These are phyloP conservation scores for Aquilaria malaccensis DNA, from an alignment of 345 rosid genomes.

Conservation along the genomic window DNA sequence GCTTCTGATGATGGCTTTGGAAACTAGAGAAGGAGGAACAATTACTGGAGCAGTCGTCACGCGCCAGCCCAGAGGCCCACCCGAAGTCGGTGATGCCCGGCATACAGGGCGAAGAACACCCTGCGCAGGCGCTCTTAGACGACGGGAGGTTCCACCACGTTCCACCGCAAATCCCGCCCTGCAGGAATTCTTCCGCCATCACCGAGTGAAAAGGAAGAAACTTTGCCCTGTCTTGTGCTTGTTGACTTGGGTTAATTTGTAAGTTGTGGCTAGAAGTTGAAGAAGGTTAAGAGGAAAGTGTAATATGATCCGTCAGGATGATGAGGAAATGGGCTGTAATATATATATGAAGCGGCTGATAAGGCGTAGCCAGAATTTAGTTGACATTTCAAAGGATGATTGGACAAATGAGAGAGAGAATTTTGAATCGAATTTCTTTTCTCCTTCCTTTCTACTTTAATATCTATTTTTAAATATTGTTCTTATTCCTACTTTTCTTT, in stretches of 20 bases:
- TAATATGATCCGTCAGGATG: too few relatives aligned
- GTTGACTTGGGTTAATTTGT: not conserved
- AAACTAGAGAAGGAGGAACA: slow-evolving; percentile 15
- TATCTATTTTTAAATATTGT: not conserved
- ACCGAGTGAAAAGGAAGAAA: not conserved
- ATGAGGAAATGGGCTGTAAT: too few relatives aligned
- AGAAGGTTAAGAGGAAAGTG: too few relatives aligned
- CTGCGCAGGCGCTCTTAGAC: slow-evolving; percentile 27
- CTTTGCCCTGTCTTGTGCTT: not conserved
- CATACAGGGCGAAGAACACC: slow-evolving; percentile 30
- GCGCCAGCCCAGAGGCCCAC: slow-evolving; percentile 21
- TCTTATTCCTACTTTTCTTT: not conserved
- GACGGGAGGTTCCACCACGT: slow-evolving; percentile 50
- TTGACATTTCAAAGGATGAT: slow-evolving; percentile 47
- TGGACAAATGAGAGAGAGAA: slow-evolving; percentile 32
- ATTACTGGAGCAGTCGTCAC: too few relatives aligned
- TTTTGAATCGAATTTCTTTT: slow-evolving; percentile 34
- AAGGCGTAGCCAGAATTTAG: slow-evolving; percentile 30
- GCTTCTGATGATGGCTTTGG: slow-evolving; percentile 17
- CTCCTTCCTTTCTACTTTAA: not conserved
- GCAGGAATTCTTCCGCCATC: slow-evolving; percentile 71
- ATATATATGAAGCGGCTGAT: not conserved
- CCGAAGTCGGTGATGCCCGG: slow-evolving; percentile 25
- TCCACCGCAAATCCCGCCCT: slow-evolving; percentile 45
- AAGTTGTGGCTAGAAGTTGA: too few relatives aligned